phyloP scores from a whole-genome alignment of 345 rosid genomes.

The Lumnitzera racemosa region DNA sequence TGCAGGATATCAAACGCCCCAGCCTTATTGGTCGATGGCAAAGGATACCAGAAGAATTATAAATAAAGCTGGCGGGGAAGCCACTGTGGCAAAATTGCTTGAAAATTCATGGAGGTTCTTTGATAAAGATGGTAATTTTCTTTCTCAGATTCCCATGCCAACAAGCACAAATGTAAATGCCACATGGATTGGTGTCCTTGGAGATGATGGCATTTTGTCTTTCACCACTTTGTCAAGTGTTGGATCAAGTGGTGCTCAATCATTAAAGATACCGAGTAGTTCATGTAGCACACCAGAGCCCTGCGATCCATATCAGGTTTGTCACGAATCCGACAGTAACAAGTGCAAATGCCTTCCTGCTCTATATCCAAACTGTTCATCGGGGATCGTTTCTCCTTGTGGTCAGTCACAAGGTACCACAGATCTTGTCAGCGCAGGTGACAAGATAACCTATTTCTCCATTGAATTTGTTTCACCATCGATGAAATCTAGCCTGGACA shows the following conservation, averaged over 20 bases:
- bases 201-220: constrained; percentile 23
- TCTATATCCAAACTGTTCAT: constrained; percentile 24
- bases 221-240: constrained; percentile 28
- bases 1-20: constrained; percentile 32
- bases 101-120: constrained; percentile 49
- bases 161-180: constrained; percentile 24
- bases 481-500: constrained; percentile 13
- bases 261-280: constrained; percentile 29
- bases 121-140: constrained; percentile 21
- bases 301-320: constrained; percentile 27
- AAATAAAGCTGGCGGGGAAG: constrained; percentile 17
- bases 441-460: constrained; percentile 40
- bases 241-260: constrained; percentile 9
- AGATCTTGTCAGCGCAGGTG: constrained; percentile 27
- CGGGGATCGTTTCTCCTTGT: constrained; percentile 26
- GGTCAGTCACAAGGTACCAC: constrained; percentile 11
- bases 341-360: constrained; percentile 35
- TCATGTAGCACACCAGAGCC: constrained; percentile 35
- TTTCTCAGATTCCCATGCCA: constrained; percentile 33
- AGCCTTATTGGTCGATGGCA: constrained; percentile 42
- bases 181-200: constrained; percentile 35
- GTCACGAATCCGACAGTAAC: constrained; percentile 14
- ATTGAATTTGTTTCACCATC: constrained; percentile 28
- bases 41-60: constrained; percentile 22
- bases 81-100: constrained; percentile 19